A percentile compares a stretch with the other conserved stretches of the same genome.
Conservation (phyloP, 2,329 filamentous ascomycete species). For the Hyphodiscus sp. region DNA sequence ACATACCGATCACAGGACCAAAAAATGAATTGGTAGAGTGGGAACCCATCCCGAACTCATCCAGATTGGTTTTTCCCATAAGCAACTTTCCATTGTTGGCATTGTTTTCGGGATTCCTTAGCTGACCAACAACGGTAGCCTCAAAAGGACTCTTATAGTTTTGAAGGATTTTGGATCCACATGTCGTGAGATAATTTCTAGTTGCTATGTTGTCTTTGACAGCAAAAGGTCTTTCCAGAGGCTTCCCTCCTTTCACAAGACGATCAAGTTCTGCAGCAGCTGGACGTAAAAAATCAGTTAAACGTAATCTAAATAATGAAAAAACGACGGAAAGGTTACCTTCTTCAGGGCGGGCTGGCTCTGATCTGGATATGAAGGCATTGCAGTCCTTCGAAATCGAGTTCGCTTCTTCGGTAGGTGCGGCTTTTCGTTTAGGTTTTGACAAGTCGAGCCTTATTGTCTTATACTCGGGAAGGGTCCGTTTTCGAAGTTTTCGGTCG, state of each 20-base stretch:
- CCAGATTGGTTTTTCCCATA: constrained; percentile 83
- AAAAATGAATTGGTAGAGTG: constrained; percentile 64
- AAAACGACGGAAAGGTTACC: neutral
- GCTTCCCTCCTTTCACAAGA: neutral
- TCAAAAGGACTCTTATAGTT: constrained; percentile 70
- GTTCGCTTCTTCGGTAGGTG: neutral
- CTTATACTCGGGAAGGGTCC: too few relatives aligned
- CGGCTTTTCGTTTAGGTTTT: neutral
- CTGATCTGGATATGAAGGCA: neutral
- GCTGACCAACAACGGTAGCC: constrained; percentile 68
- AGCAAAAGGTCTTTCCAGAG: constrained; percentile 24
- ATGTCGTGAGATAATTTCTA: constrained; percentile 64
- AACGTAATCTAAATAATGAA: neutral
- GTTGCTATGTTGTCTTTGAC: constrained; percentile 77
- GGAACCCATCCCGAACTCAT: constrained; percentile 95
- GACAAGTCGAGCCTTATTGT: too few relatives aligned
- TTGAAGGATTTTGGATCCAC: constrained; percentile 69
- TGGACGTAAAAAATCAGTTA: neutral
- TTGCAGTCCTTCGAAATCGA: neutral
- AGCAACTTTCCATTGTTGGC: constrained; percentile 16
- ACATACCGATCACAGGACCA: constrained; percentile 48
- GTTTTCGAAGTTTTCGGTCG: too few relatives aligned
- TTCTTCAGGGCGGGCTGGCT: neutral
- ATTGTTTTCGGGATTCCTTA: constrained; percentile 36
- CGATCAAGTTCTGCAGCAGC: neutral